A percentile compares a stretch with the other conserved stretches of the same genome.
These are phyloP conservation scores for Combretum micranthum DNA, from an alignment of 345 rosid species.

Conservation along the genomic window DNA sequence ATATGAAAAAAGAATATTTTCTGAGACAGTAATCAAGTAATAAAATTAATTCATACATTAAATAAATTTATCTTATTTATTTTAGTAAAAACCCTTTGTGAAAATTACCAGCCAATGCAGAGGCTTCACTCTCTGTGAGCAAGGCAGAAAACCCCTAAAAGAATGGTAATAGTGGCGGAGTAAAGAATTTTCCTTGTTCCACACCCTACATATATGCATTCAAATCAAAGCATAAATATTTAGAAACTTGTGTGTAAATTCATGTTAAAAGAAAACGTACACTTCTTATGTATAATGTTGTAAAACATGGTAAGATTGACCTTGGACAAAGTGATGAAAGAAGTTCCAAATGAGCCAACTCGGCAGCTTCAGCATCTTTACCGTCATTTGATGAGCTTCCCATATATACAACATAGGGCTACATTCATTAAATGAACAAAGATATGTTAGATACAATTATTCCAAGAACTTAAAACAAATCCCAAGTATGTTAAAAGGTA, in stretches of 20 bases:
- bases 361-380: constrained; percentile 14
- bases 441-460: background rate
- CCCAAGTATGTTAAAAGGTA: no score
- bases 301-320: constrained; percentile 5
- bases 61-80: no score
- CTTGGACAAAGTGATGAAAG: constrained; percentile 45
- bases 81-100: no score
- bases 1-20: no score
- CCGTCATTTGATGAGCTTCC: constrained; percentile 39
- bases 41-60: no score
- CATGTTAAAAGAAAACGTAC: no score
- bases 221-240: no score
- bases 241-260: no score
- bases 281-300: background rate
- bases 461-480: no score
- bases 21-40: no score
- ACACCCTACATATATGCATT: no score
- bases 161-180: constrained; percentile 55
- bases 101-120: constrained; percentile 43
- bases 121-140: constrained; percentile 66
- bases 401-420: constrained; percentile 67
- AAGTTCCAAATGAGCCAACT: constrained; percentile 39
- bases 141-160: constrained; percentile 73
- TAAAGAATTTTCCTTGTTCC: constrained; percentile 29
- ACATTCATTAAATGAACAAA: no score